phyloP scores from a whole-genome alignment of 1,139 yeast genomes.

The Hyphopichia pseudoburtonii region DNA sequence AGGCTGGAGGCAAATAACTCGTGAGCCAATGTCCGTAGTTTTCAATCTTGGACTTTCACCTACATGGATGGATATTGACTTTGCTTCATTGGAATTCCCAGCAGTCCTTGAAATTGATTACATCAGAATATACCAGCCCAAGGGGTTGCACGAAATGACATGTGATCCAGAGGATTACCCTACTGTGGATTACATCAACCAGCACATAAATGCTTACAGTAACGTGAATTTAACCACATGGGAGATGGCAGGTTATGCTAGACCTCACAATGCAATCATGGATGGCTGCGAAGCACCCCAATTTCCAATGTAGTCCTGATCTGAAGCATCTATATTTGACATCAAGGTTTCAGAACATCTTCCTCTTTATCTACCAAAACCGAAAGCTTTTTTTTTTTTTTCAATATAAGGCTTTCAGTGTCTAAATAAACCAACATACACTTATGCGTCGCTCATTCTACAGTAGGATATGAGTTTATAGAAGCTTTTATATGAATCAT shows the following conservation, averaged over 20 bases:
- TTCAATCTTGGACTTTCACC: slow-evolving; percentile 29
- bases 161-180: slow-evolving; percentile 30
- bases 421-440: too few relatives aligned
- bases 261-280: slow-evolving; percentile 22
- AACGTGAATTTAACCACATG: slow-evolving; percentile 25
- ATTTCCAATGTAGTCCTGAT: too few relatives aligned
- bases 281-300: slow-evolving; percentile 15
- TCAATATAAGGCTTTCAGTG: too few relatives aligned
- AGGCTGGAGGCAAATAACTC: slow-evolving; percentile 27
- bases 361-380: too few relatives aligned
- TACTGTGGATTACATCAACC: slow-evolving; percentile 23
- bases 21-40: slow-evolving; percentile 31
- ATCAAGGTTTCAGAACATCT: too few relatives aligned
- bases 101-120: slow-evolving; percentile 27
- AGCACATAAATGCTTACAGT: slow-evolving; percentile 23
- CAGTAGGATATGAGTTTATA: too few relatives aligned
- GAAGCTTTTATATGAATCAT: too few relatives aligned
- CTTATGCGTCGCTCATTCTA: too few relatives aligned
- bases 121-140: slow-evolving; percentile 28
- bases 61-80: slow-evolving; percentile 26
- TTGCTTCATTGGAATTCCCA: slow-evolving; percentile 23
- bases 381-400: too few relatives aligned
- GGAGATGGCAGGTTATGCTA: slow-evolving; percentile 24
- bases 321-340: too few relatives aligned
- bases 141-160: slow-evolving; percentile 19